Evolutionary conservation across 352 stramenopile genomes (phyloP), one percentile per base, ranked within the genome.

Genomic region (Globisporangium parvum): DNA sequence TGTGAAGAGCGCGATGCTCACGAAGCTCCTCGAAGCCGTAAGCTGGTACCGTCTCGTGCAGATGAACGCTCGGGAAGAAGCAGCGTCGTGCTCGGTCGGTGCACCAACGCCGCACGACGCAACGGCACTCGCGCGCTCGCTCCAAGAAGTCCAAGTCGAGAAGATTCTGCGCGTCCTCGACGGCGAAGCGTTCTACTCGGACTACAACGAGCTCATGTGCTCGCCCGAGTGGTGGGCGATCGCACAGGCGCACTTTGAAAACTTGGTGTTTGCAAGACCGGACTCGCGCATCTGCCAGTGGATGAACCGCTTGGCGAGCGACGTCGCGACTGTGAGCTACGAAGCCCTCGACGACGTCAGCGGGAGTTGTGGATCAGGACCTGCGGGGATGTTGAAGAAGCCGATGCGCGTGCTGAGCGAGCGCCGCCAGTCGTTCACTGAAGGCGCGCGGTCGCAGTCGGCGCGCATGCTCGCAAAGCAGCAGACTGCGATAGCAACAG

Each of bases 21-120:
- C 62, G 10, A 89, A 89, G 53, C 63, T 94, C 28, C 62, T 94
- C 0, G 82, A 92, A 54, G 85, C 81, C 3, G 85, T 89, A 40
- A 91, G 81, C 59, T 94, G 85, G 82, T 94, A 92, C 49, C 75
- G 85, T 17, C 67, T 92, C 37, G 70, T 92, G n/a, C 81, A 94
- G 58, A 75, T 69, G n/a, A 92, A 90, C 28, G 67, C 79, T 4
- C 67, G 81, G 21, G 74, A 89, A 42, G 73, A 91, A 48, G 80
- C 77, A 1, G 74, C 77, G 0, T 85, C 75, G 1, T 74, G 62
- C 1, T 80, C 72, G 28, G 80, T 88, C 0, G 61, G 69, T 23
- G 56, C 71, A 24, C 51, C 69, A 8, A 51, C 49, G 18, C 53
- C 39, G 8, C 54, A 45, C 54, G 24, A 42, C 2, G 18, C 39